phyloP scores from a whole-genome alignment of 257 asterid species.

The Perilla frutescens region DNA sequence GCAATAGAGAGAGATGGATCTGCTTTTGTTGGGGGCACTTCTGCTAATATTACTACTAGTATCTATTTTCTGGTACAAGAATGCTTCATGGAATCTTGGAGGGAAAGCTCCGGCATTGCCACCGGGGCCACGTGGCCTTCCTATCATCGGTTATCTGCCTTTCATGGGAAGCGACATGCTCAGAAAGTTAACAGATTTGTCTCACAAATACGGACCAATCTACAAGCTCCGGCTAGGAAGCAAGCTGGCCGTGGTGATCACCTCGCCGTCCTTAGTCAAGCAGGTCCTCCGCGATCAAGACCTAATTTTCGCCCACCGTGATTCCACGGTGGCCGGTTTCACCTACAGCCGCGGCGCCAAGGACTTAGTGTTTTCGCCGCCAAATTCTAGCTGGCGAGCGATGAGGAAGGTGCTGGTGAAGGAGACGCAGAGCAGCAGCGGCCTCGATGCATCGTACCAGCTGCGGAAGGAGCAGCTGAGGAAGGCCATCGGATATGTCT shows the following conservation, averaged over 20 bases:
- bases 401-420: constrained; percentile 44
- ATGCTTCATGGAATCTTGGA: not conserved
- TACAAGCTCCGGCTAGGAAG: constrained; percentile 44
- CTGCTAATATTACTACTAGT: not conserved
- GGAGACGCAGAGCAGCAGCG: constrained; percentile 44
- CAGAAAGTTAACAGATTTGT: constrained; percentile 39
- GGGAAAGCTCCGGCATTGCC: not conserved
- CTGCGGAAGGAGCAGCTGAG: constrained; percentile 42
- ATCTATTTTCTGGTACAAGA: not conserved
- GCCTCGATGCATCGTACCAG: constrained; percentile 40
- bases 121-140: constrained; percentile 30
- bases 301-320: constrained; percentile 42
- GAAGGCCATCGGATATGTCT: constrained; percentile 31
- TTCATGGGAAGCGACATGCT: constrained; percentile 44
- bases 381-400: constrained; percentile 46
- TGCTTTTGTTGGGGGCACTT: not conserved
- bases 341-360: not conserved
- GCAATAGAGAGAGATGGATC: not conserved
- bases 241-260: constrained; percentile 37
- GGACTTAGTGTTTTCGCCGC: constrained; percentile 41
- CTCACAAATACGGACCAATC: constrained; percentile 42
- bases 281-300: constrained; percentile 51
- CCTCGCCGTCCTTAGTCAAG: constrained; percentile 43
- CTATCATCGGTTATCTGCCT: constrained; percentile 49
- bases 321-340: not conserved